These are phyloP conservation scores for Xylaria sp. DNA, from an alignment of 2,329 filamentous ascomycete species.

Conservation along the genomic window DNA sequence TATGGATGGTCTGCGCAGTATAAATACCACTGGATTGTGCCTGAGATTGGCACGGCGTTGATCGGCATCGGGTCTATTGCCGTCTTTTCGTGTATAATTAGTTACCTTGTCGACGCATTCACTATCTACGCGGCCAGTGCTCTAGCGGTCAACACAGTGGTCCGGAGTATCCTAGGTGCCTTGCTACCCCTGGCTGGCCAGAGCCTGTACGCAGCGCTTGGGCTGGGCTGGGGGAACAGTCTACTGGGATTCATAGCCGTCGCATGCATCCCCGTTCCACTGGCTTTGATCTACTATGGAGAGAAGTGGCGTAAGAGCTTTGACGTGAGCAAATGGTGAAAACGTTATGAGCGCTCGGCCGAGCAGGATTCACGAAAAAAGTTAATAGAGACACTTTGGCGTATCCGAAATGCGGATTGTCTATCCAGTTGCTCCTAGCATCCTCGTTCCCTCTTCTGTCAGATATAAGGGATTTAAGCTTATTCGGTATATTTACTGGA, in stretches of 20 bases:
- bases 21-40: neutral
- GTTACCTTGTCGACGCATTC: conserved; percentile 11
- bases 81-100: neutral
- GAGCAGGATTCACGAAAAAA: no score
- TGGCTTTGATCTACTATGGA: no score
- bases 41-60: neutral
- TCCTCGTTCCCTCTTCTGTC: no score
- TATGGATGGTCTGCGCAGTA: neutral
- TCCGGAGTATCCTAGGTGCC: conserved; percentile 14
- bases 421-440: no score
- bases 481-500: no score
- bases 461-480: no score
- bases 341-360: no score
- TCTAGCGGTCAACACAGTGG: neutral
- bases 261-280: conserved; percentile 25
- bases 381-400: no score
- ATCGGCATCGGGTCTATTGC: neutral
- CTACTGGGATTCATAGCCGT: conserved; percentile 43
- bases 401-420: no score
- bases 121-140: neutral
- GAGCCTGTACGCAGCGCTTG: conserved; percentile 41
- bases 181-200: conserved; percentile 39
- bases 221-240: conserved; percentile 46
- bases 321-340: no score
- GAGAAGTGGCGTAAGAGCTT: no score